phyloP scores from a whole-genome alignment of 2,329 filamentous ascomycete genomes.

The Penicillium sp. region DNA sequence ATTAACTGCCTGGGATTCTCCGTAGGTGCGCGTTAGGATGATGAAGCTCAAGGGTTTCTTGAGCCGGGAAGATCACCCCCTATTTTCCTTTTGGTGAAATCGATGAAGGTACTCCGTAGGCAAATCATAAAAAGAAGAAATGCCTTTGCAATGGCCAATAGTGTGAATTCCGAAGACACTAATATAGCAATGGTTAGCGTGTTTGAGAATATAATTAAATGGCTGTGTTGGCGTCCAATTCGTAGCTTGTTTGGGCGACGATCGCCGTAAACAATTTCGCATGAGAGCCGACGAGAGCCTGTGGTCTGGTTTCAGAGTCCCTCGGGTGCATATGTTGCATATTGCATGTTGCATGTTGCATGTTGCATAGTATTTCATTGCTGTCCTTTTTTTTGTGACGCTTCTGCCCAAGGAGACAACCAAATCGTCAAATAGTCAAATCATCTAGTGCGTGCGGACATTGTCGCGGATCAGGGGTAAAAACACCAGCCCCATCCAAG shows the following conservation, averaged over 20 bases:
- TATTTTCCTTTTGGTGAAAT: background rate
- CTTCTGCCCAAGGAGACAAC: background rate
- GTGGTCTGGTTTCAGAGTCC: constrained; percentile 15
- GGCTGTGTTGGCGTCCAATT: constrained; percentile 5
- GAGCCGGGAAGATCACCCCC: constrained; percentile 2
- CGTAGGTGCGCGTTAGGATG: constrained; percentile 8
- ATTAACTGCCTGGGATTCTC: constrained; percentile 5
- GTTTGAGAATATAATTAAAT: constrained; percentile 13
- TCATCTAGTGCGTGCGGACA: background rate
- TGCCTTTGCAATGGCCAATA: constrained; percentile 11
- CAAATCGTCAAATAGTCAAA: background rate
- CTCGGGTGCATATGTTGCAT: constrained; percentile 10
- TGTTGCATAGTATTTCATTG: background rate
- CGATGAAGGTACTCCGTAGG: background rate
- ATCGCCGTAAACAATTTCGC: constrained; percentile 21
- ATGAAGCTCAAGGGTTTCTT: constrained; percentile 6
- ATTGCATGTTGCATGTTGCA: constrained; percentile 4
- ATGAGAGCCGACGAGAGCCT: constrained; percentile 3
- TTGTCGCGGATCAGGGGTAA: constrained; percentile 9
- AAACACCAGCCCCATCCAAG: constrained; percentile 16
- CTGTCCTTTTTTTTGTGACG: background rate
- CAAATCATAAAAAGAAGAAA: constrained; percentile 3
- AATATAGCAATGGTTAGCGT: constrained; percentile 17
- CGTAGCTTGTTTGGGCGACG: constrained; percentile 15
- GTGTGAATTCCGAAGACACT: constrained; percentile 1